A percentile compares a stretch with the other conserved stretches of the same genome.
phyloP scores from a whole-genome alignment of 2,329 filamentous ascomycete species.

The Hypoxylon sp. region DNA sequence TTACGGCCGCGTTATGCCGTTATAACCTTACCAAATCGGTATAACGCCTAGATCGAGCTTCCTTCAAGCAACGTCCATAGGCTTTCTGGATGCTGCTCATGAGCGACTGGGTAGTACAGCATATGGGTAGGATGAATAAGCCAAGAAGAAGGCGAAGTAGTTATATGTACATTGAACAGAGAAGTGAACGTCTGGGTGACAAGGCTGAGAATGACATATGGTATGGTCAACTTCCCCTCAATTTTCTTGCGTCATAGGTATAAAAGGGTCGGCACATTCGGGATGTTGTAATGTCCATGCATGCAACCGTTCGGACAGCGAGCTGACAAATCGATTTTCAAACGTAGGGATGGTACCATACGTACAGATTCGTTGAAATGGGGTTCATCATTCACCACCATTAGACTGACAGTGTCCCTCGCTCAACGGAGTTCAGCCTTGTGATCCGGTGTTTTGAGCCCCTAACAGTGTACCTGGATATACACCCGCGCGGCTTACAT shows the following conservation, averaged over 20 bases:
- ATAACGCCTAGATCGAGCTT: too few relatives aligned
- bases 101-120: not conserved
- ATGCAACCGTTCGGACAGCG: not conserved
- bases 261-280: not conserved
- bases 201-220: not conserved
- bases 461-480: not conserved
- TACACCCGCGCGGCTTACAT: conserved; percentile 5
- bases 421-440: not conserved
- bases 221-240: not conserved
- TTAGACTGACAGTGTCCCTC: not conserved
- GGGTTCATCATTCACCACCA: not conserved
- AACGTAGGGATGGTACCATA: not conserved
- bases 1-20: not conserved
- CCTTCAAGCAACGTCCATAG: too few relatives aligned
- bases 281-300: not conserved
- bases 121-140: conserved; percentile 37
- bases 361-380: not conserved
- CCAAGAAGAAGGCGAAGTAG: conserved; percentile 42
- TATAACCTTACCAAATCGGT: not conserved
- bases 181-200: not conserved
- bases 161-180: conserved; percentile 33
- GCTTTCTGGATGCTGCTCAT: conserved; percentile 7
- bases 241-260: not conserved
- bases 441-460: not conserved
- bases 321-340: conserved; percentile 21